phyloP scores from a whole-genome alignment of 129 eudicot species.

The Lactuca sativa region DNA sequence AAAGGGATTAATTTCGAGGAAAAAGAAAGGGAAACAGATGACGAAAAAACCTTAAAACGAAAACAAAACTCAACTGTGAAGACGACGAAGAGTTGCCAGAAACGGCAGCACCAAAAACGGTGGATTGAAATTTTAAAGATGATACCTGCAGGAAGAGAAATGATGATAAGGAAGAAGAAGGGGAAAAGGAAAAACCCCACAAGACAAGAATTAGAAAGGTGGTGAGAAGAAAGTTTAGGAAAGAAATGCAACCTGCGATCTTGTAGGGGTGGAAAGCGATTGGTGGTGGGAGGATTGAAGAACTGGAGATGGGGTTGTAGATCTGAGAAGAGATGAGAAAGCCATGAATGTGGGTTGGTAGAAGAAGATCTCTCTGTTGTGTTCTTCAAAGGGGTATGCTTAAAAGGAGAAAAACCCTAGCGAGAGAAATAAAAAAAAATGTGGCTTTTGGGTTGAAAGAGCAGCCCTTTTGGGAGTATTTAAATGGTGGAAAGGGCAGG shows the following conservation, averaged over 20 bases:
- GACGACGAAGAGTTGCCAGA: constrained; percentile 40
- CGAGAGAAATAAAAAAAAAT: not conserved
- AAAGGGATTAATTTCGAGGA: not conserved
- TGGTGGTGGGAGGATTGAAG: constrained; percentile 26
- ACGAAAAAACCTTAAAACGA: not conserved
- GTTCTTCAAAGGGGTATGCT: not conserved
- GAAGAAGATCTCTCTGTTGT: constrained; percentile 4
- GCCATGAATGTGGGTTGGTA: constrained; percentile 46
- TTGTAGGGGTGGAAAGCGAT: constrained; percentile 18
- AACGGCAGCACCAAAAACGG: constrained; percentile 46
- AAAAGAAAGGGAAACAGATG: not conserved
- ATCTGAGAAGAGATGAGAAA: constrained; percentile 48
- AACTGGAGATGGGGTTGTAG: constrained; percentile 35
- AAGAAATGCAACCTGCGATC: constrained; percentile 28
- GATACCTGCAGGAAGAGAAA: constrained; percentile 30
- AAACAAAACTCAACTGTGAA: constrained; percentile 55
- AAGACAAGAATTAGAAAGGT: not conserved
- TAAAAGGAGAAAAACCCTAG: constrained; percentile 27
- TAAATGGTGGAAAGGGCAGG: constrained; percentile 18
- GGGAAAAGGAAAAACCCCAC: not conserved
- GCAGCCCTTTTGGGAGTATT: constrained; percentile 18
- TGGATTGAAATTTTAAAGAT: constrained; percentile 49
- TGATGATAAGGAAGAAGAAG: not conserved
- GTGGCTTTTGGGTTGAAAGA: constrained; percentile 30
- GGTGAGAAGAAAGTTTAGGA: not conserved